Evolutionary conservation across 495 filamentous ascomycete genomes (phyloP).

Genomic region (Lasiosphaeris hirsuta): DNA sequence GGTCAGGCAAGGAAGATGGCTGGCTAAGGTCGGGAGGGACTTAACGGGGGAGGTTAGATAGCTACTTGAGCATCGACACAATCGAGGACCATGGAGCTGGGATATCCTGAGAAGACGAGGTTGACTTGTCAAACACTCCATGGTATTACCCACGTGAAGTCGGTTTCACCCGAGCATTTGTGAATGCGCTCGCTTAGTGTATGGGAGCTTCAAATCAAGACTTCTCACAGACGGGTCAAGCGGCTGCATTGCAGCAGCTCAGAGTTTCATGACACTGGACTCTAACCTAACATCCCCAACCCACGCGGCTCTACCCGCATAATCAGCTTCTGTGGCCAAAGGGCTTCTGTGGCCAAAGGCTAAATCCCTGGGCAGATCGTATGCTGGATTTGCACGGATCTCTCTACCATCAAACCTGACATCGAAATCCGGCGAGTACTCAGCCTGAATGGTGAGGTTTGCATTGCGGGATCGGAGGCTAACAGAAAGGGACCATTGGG

Average conservation of each 20-base stretch:
- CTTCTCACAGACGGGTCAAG: neutral
- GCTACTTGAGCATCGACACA: too few relatives aligned
- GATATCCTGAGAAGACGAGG: too few relatives aligned
- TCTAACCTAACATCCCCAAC: conserved; percentile 1
- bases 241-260: neutral
- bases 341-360: neutral
- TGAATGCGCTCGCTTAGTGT: too few relatives aligned
- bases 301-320: neutral
- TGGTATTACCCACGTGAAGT: too few relatives aligned
- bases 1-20: neutral
- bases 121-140: too few relatives aligned
- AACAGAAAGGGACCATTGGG: too few relatives aligned
- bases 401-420: neutral
- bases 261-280: neutral
- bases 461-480: too few relatives aligned
- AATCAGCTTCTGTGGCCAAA: neutral
- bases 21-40: neutral
- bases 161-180: too few relatives aligned
- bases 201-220: too few relatives aligned
- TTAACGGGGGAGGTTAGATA: too few relatives aligned
- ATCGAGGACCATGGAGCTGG: too few relatives aligned
- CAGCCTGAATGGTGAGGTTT: neutral
- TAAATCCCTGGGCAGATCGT: neutral
- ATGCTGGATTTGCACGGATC: too few relatives aligned
- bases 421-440: neutral